Base-by-base conservation (phyloP, 768 basidiomycete species). In the Boletus rubescentipes region DNA sequence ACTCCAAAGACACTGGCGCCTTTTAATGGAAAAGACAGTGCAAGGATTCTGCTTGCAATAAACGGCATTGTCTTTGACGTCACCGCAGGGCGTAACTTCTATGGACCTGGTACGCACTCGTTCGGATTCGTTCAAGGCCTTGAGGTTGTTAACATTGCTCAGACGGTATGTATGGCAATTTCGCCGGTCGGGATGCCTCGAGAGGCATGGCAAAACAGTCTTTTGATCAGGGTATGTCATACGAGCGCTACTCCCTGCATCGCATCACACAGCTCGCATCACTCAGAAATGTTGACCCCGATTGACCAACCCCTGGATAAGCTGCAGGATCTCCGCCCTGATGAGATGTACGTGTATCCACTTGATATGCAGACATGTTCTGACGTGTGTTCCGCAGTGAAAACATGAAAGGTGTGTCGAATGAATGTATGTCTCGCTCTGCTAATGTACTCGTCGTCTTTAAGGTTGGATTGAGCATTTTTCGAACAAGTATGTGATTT, bases 201-300 rank as follows among this genome's bases (percentile, higher is more conserved):
- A 77, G 95, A 35, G 95, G 96, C 5, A 95, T 98, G 91, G 96
- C 96, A 8, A 97, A 95, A 73, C 95, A 98, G 73, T 96, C 93
- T 3, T 98, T 97, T 60, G 95, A 95, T 46, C 30, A 76, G n/a
- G 92, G 94, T 92, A 64, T 48, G 87, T 65, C n/a, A 20, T 20
- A 14, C 4, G 26, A 26, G 38, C 47, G 16, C 21, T n/a, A 21
- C 38, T 5, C 23, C 11, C 7, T 34, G 30, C 34, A 31, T 49
- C 40, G 16, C 44, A 21, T 49, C 30, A 54, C 36, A 34, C 26
- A 39, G 21, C 42, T 49, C 46, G 2, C 21, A 12, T 16, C 6
- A 18, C 36, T 23, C 65, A 89, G 95, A 93, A 45, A 96, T 97
- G 91, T 79, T 98, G 54, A 94, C 92, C 0, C 84, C 91, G 0